Evolutionary conservation across 257 asterid species (phyloP), one percentile per base, ranked within the genome.

Genomic region (Nicotiana paniculata): DNA sequence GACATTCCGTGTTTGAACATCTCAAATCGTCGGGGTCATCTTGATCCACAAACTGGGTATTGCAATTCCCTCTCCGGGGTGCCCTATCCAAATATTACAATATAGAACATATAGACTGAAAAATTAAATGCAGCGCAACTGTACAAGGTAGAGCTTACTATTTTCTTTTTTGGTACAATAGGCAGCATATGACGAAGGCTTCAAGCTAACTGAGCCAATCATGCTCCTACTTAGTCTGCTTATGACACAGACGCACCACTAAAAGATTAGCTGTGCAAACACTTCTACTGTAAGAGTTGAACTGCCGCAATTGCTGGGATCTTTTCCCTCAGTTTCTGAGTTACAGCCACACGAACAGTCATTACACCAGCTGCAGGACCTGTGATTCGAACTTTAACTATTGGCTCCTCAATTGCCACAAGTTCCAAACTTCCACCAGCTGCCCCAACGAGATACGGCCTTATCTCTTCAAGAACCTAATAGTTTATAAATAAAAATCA

Each of bases 321-420:
- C 64, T 96, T 96, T 82, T 94, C 99, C 75, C 99, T 87, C 75
- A 94, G 93, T 86, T 94, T 96, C 91, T 94, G 98, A 81, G 99
- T 91, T 5, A 96, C 95, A 85, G 99, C 99, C 62, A 96, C 97
- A 35, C 99, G 92, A 81, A 94, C 98, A 28, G 99, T 96, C 95
- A 96, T 96, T 63, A 96, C 99, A 79, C 94, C 88, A 55, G 97
- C 97, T 24, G 98, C 99, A 76, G 99, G 99, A 54, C 99, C 99
- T 0, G 93, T 86, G 68, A 96, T 88, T 63, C 98, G 92, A 79
- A 96, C 93, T 87, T 96, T 96, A 59, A 94, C 97, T 83, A 96
- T 93, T 9, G 97, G 97, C 84, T 94, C 97, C 85, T 96, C 97
- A 3, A 96, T 96, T 66, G 78, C 91, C 69, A 96, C 95, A 9